Evolutionary conservation across 2,329 filamentous ascomycete species (phyloP), one percentile per base, ranked within the genome.

Genomic region (Ilyonectria robusta): DNA sequence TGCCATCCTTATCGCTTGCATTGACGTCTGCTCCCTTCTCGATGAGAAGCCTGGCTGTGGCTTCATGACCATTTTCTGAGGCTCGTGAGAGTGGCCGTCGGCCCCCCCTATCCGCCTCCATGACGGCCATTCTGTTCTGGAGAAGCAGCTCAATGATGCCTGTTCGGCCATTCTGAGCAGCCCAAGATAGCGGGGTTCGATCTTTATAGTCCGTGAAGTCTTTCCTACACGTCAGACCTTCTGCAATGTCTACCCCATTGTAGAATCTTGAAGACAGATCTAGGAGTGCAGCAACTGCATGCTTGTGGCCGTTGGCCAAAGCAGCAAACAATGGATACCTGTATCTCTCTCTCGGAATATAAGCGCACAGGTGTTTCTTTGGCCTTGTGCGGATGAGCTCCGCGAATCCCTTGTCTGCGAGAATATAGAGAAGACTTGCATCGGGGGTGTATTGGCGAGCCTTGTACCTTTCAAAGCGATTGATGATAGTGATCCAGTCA

Each of bases 251-350:
- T 2, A 53, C 29, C 3, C 63, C 65, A 15, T 68, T 50, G 17
- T 11, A 55, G 3, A 59, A 33, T 5, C 6, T 40, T 10, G 72
- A 64, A 63, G 66, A 15, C 53, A 69, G 55, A 8, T 55, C 31
- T 6, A 72, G 26, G 62, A 81, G 68, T 19, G 55, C 59, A 26
- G 69, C 59, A 3, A 76, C 60, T 2, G 80, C 73, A 50, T 78
- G 70, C 56, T 75, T 15, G 57, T 77, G 76, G 0, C 72, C 70
- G 6, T 72, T 76, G 53, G 76, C 78, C 29, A 80, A 46, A 2
- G 81, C 79, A 2, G 81, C 80, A 44, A 82, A 78, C 1, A 83
- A 23, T 33, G 81, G 78, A 33, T 72, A 72, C 0, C 72, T 70
- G 65, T 82, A 83, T 7, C 75, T 74, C 53, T 80, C 77, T 6